Conservation (phyloP, 371 early-diverging fungal genomes). For the Syncephalastrum monosporum region DNA sequence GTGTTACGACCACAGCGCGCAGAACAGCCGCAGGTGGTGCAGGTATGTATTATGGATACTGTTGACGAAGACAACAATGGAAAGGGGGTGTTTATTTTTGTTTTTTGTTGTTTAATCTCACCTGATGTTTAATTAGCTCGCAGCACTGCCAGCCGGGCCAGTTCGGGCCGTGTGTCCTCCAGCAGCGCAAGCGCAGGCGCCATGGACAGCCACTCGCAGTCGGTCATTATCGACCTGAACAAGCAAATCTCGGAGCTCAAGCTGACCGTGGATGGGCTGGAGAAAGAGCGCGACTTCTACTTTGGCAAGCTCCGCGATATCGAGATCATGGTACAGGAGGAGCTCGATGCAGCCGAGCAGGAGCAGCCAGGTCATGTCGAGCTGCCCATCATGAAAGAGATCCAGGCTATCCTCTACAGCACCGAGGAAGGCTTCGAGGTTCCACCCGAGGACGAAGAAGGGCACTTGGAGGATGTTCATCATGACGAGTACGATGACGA, state of each 20-base stretch:
- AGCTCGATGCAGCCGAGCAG: conserved; percentile 43
- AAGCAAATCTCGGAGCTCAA: conserved; percentile 76
- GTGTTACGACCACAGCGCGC: conserved; percentile 24
- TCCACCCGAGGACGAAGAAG: conserved; percentile 39
- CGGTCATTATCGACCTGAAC: conserved; percentile 62
- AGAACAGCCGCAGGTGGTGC: conserved; percentile 20
- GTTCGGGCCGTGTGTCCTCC: conserved; percentile 24
- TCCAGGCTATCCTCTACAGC: conserved; percentile 82
- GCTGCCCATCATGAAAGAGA: conserved; percentile 59
- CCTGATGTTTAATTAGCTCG: conserved; percentile 14
- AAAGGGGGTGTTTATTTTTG: neutral
- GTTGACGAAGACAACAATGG: too few species aligned
- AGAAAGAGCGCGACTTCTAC: conserved; percentile 95
- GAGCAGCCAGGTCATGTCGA: conserved; percentile 26
- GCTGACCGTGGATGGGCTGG: conserved; percentile 77
- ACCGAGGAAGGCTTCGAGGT: conserved; percentile 71
- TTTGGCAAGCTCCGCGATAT: conserved; percentile 89
- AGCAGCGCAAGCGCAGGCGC: conserved; percentile 22
- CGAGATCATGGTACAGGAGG: conserved; percentile 84
- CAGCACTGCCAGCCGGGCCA: conserved; percentile 20
- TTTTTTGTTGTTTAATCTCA: too few species aligned
- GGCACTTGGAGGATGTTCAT: conserved; percentile 8
- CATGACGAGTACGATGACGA: conserved; percentile 49
- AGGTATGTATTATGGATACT: conserved; percentile 8
- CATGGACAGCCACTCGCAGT: conserved; percentile 26